A percentile compares a stretch with the other conserved stretches of the same genome.
These are phyloP conservation scores for Paracoccidioides lutzii DNA, from an alignment of 2,329 filamentous ascomycete species.

Conservation along the genomic window DNA sequence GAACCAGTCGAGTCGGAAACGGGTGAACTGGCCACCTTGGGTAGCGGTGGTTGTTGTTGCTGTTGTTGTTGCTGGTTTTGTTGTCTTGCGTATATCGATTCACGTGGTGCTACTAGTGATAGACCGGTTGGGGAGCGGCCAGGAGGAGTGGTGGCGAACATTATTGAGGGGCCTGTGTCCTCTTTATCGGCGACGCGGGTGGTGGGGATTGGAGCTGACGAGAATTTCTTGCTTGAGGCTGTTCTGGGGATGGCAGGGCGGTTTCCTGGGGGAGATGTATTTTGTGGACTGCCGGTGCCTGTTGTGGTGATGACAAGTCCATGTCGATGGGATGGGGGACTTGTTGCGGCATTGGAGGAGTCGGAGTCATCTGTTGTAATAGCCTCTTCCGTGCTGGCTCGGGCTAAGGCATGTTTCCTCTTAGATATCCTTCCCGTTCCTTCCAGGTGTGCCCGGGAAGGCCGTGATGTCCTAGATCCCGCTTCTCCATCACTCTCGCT, in stretches of 20 bases:
- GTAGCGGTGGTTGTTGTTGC: background rate
- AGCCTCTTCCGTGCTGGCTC: slow-evolving; percentile 4
- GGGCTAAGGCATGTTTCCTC: background rate
- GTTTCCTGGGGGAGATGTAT: slow-evolving; percentile 8
- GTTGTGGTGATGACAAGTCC: slow-evolving; percentile 6
- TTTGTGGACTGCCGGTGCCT: slow-evolving; percentile 4
- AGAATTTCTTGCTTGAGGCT: slow-evolving; percentile 41
- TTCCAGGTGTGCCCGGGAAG: background rate
- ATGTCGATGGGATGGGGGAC: background rate
- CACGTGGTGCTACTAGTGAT: slow-evolving; percentile 15
- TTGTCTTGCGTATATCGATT: slow-evolving; percentile 29
- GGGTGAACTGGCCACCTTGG: no score
- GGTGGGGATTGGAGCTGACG: slow-evolving; percentile 59
- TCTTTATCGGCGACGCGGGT: slow-evolving; percentile 54
- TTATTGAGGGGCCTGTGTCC: slow-evolving; percentile 55
- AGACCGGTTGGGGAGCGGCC: slow-evolving; percentile 2
- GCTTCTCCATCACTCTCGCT: slow-evolving; percentile 24
- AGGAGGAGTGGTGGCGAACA: slow-evolving; percentile 49
- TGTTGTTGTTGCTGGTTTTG: slow-evolving; percentile 10
- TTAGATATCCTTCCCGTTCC: background rate
- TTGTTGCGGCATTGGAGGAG: background rate
- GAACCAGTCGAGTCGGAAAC: background rate
- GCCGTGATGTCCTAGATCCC: background rate
- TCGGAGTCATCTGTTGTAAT: slow-evolving; percentile 5
- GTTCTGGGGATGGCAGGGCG: slow-evolving; percentile 20